Conservation (phyloP, 306 rosid species). For the Gastrolobium bilobum region DNA sequence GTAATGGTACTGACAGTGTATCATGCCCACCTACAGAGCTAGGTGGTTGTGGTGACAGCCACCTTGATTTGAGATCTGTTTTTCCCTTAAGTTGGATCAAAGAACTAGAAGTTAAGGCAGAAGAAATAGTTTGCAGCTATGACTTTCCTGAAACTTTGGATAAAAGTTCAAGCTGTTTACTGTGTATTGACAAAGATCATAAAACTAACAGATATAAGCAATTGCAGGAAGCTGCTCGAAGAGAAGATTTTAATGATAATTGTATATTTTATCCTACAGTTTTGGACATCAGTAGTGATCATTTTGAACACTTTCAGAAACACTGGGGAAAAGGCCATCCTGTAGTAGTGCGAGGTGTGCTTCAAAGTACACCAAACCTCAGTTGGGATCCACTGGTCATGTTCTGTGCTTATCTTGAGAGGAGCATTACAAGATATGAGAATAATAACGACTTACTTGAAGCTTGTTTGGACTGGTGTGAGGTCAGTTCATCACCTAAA, state of each 20-base stretch:
- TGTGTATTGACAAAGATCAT: slow-evolving; percentile 70
- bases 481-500: slow-evolving; percentile 70
- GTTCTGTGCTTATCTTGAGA: slow-evolving; percentile 88
- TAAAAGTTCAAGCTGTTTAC: slow-evolving; percentile 69
- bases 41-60: slow-evolving; percentile 78
- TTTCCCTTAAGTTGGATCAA: slow-evolving; percentile 78
- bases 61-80: slow-evolving; percentile 82
- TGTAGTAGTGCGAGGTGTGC: slow-evolving; percentile 77
- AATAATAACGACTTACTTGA: slow-evolving; percentile 68
- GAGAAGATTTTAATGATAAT: slow-evolving; percentile 85
- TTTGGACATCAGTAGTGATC: slow-evolving; percentile 63
- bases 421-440: slow-evolving; percentile 77
- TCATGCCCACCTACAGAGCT: slow-evolving; percentile 74
- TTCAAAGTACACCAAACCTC: slow-evolving; percentile 64
- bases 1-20: slow-evolving; percentile 54
- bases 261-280: slow-evolving; percentile 74
- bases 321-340: slow-evolving; percentile 99
- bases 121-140: slow-evolving; percentile 98
- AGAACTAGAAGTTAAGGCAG: slow-evolving; percentile 91
- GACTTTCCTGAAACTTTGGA: slow-evolving; percentile 92
- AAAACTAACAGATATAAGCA: slow-evolving; percentile 58
- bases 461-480: slow-evolving; percentile 95
- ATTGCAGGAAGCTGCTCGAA: slow-evolving; percentile 72
- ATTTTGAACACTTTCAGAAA: slow-evolving; percentile 92
- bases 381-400: slow-evolving; percentile 90